Evolutionary conservation across 1,139 yeast genomes (phyloP).

Genomic region (Candida pseudoviswanathii): DNA sequence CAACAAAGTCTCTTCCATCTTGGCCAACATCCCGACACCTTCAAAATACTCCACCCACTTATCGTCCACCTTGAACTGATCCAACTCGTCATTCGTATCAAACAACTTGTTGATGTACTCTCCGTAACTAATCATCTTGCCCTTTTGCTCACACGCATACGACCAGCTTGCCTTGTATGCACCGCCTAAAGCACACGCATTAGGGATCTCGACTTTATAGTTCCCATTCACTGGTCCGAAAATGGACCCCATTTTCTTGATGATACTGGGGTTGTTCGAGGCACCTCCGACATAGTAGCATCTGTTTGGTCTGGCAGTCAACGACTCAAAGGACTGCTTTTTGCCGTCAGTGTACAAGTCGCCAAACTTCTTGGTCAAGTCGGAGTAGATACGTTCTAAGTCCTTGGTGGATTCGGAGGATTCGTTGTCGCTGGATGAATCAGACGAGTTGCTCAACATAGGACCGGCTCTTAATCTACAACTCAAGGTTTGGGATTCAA

Average conservation of each 20-base stretch:
- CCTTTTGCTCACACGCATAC: conserved; percentile 36
- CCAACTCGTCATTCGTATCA: conserved; percentile 48
- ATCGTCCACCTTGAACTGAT: conserved; percentile 42
- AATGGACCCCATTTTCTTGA: conserved; percentile 68
- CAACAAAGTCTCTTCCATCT: conserved; percentile 41
- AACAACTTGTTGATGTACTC: conserved; percentile 45
- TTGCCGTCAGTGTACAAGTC: conserved; percentile 53
- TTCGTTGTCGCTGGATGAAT: neutral
- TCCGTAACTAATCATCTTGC: conserved; percentile 42
- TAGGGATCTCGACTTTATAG: conserved; percentile 73
- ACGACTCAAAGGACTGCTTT: conserved; percentile 41
- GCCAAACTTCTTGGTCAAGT: conserved; percentile 37
- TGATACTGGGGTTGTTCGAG: conserved; percentile 68
- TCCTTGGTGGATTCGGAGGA: conserved; percentile 9
- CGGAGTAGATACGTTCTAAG: conserved; percentile 24
- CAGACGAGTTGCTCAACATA: conserved; percentile 41
- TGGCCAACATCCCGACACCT: conserved; percentile 54
- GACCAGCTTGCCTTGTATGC: conserved; percentile 87
- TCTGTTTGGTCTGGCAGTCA: conserved; percentile 63
- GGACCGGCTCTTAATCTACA: conserved; percentile 82
- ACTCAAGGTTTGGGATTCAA: conserved; percentile 85
- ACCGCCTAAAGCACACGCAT: conserved; percentile 96
- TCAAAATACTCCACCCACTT: conserved; percentile 51
- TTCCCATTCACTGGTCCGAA: conserved; percentile 67
- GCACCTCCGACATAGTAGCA: conserved; percentile 90